phyloP scores from a whole-genome alignment of 176 grass and related monocot species.

The Thinopyrum elongatum region DNA sequence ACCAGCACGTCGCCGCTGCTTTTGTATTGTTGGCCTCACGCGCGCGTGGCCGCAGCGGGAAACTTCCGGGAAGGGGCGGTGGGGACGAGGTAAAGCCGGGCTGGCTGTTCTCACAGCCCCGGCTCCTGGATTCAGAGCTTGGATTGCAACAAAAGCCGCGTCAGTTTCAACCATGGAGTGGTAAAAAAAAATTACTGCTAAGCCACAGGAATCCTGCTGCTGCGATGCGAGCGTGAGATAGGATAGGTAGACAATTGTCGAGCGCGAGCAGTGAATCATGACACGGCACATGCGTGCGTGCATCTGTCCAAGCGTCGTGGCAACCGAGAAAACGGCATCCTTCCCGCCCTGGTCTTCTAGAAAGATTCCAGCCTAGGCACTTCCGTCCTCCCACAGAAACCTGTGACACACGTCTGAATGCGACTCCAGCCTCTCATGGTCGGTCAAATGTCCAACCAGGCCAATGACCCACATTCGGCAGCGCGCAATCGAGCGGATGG shows the following conservation, averaged over 20 bases:
- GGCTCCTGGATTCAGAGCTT: conserved; percentile 24
- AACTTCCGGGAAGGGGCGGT: conserved; percentile 22
- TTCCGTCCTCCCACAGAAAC: background rate
- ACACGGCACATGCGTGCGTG: too few relatives aligned
- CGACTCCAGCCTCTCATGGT: background rate
- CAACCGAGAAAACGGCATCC: too few relatives aligned
- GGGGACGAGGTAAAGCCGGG: background rate
- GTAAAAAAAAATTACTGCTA: too few relatives aligned
- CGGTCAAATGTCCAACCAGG: background rate
- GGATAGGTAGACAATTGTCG: too few relatives aligned
- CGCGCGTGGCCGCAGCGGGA: background rate
- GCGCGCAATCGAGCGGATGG: background rate
- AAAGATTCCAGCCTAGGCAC: background rate
- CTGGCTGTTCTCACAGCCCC: background rate
- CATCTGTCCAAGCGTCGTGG: too few relatives aligned
- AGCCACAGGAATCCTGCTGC: background rate
- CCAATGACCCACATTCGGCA: background rate
- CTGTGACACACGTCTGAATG: background rate
- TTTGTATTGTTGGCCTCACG: background rate
- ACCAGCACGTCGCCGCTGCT: background rate
- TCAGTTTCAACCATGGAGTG: background rate
- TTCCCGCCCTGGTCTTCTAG: background rate
- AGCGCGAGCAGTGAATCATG: too few relatives aligned
- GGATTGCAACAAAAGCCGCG: conserved; percentile 30
- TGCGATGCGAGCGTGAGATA: background rate